Evolutionary conservation across 192 early-diverging fungal genomes (phyloP), one percentile per base, ranked within the genome.

Genomic region (Funneliformis geosporum): DNA sequence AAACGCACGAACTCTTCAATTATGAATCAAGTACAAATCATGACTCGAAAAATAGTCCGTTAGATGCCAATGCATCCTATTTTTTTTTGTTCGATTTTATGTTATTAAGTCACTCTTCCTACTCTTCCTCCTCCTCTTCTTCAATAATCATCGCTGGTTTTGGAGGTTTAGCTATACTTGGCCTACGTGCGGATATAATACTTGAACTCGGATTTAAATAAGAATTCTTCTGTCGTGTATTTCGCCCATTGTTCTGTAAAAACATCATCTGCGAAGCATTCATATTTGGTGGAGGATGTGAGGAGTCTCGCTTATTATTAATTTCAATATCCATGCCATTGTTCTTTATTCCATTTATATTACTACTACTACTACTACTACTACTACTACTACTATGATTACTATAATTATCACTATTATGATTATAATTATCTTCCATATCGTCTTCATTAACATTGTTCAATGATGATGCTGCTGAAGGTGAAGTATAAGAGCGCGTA

Each of bases 251-350:
- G 33, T 66, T 66, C 10, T 66, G 64, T 38, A 66, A 27, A 23
- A 66, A 66, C 64, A 66, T 11, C 28, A 66, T 27, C 64, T 66
- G n/a, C 12, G 64, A 27, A 66, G 16, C 33, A 38, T 66, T 66
- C 27, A 27, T 33, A 66, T 66, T 66, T 66, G 64, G 64, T 66
- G 64, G 64, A 16, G 64, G 33, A 33, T 25, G 64, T 16, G 64
- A 27, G 16, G 64, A 66, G 33, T 28, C 64, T 38, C 33, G 11
- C n/a, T 12, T 33, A 65, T 18, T 55, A 55, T 16, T 18, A 55
- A 55, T 55, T 55, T 12, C 14, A 16, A 55, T 55, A 12, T 55
- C 47, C 18, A 55, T 55, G 18, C 50, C 50, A 55, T 21, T 55
- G 50, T n/a, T 55, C 50, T 18, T 55, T 55, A 16, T 16, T 55